Evolutionary conservation across 257 asterid species (phyloP).

Genomic region (Ballota nigra): DNA sequence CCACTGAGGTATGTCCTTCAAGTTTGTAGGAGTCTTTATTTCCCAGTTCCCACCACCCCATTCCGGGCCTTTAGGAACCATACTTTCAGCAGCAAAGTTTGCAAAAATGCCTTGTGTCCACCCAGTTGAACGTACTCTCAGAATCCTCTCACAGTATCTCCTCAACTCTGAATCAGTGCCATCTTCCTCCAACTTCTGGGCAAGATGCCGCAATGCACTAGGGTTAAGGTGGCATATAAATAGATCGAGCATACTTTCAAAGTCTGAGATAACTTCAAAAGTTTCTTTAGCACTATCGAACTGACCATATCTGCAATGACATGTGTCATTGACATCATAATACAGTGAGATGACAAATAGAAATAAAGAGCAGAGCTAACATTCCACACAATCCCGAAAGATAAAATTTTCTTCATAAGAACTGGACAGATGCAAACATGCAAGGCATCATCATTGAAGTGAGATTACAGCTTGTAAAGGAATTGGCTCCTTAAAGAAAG

Average conservation of each 20-base stretch:
- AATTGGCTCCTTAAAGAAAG: not conserved
- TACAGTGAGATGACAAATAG: slow-evolving; percentile 7
- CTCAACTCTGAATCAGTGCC: slow-evolving; percentile 86
- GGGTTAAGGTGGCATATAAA: slow-evolving; percentile 99
- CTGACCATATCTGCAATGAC: slow-evolving; percentile 83
- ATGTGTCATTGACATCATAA: slow-evolving; percentile 24
- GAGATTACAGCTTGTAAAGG: slow-evolving; percentile 3
- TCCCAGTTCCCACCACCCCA: slow-evolving; percentile 99
- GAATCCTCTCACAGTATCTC: slow-evolving; percentile 92
- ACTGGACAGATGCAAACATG: slow-evolving; percentile 18
- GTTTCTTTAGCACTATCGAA: slow-evolving; percentile 98
- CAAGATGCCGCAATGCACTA: slow-evolving; percentile 96
- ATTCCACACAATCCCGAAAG: not conserved
- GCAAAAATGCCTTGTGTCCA: slow-evolving; percentile 99
- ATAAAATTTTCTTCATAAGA: slow-evolving; percentile 1
- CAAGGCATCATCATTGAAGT: slow-evolving; percentile 11
- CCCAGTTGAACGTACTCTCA: slow-evolving; percentile 95
- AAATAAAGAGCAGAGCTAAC: not conserved
- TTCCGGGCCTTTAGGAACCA: slow-evolving; percentile 99
- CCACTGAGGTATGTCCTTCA: slow-evolving; percentile 99
- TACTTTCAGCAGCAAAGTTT: slow-evolving; percentile 98
- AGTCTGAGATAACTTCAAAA: slow-evolving; percentile 92
- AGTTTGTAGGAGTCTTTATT: slow-evolving; percentile 80
- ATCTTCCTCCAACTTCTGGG: slow-evolving; percentile 94
- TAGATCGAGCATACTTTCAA: slow-evolving; percentile 94